These are phyloP conservation scores for Fusarium abutilonis DNA, from an alignment of 2,329 filamentous ascomycete species.

Conservation along the genomic window DNA sequence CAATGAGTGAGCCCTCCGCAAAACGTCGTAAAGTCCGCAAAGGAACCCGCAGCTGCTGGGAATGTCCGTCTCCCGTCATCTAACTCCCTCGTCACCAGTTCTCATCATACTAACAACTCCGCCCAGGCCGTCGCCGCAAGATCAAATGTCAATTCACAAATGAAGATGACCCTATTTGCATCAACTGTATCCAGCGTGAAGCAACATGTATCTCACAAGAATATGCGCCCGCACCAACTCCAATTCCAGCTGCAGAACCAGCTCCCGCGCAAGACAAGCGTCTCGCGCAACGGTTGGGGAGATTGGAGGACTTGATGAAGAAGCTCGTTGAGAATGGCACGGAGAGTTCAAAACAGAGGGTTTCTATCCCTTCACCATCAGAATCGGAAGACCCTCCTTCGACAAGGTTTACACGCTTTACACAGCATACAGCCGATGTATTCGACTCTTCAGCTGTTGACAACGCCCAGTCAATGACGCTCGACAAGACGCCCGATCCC, in stretches of 20 bases:
- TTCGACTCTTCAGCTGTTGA: slow-evolving; percentile 34
- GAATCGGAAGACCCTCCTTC: slow-evolving; percentile 17
- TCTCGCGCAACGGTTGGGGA: slow-evolving; percentile 55
- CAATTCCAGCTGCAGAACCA: slow-evolving; percentile 45
- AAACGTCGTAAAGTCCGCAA: slow-evolving; percentile 59
- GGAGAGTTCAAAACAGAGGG: not conserved
- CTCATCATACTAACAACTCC: not conserved
- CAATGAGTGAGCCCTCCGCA: slow-evolving; percentile 32
- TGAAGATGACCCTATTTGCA: slow-evolving; percentile 55
- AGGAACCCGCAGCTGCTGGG: slow-evolving; percentile 68
- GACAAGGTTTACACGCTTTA: slow-evolving; percentile 26
- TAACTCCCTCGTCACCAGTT: not conserved
- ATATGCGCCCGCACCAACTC: slow-evolving; percentile 49
- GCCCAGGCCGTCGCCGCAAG: slow-evolving; percentile 58
- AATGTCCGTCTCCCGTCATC: slow-evolving; percentile 56
- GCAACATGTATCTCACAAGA: slow-evolving; percentile 59
- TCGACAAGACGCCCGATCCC: slow-evolving; percentile 8
- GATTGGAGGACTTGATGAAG: slow-evolving; percentile 60
- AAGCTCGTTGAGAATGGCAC: slow-evolving; percentile 53
- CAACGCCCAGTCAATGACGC: slow-evolving; percentile 36
- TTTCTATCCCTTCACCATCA: slow-evolving; percentile 33
- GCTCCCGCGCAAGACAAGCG: slow-evolving; percentile 51
- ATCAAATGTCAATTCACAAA: slow-evolving; percentile 60
- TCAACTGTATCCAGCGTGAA: slow-evolving; percentile 57
- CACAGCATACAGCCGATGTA: slow-evolving; percentile 40